Conservation (phyloP, 106 monocot genomes). For the Ottelia alismoides region DNA sequence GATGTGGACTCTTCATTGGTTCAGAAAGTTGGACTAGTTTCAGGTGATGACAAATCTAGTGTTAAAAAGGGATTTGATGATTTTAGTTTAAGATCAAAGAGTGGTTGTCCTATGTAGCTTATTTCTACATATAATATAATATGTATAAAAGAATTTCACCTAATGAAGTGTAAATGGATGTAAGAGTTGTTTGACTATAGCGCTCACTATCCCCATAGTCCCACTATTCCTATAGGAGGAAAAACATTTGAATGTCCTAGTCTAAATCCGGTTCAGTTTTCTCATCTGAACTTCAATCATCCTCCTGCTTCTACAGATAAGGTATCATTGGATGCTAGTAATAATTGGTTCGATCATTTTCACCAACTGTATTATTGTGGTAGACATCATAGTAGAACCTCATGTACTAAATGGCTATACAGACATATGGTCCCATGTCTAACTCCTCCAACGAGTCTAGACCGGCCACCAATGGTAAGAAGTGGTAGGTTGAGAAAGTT, state of each 20-base stretch:
- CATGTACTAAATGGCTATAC: constrained; percentile 26
- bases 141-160: neutral
- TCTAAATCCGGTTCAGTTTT: constrained; percentile 26
- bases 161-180: neutral
- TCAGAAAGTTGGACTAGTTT: neutral
- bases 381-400: constrained; percentile 30
- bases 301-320: constrained; percentile 54
- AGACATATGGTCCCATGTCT: constrained; percentile 35
- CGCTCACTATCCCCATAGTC: constrained; percentile 5
- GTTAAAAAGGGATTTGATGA: neutral
- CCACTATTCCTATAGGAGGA: constrained; percentile 12
- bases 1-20: neutral
- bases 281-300: constrained; percentile 27
- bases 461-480: constrained; percentile 83
- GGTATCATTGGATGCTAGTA: constrained; percentile 69
- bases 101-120: neutral
- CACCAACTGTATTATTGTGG: constrained; percentile 31
- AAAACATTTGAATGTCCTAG: constrained; percentile 58
- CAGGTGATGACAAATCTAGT: neutral
- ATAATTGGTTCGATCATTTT: constrained; percentile 34
- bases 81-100: neutral
- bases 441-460: constrained; percentile 57
- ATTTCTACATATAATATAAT: neutral
- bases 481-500: constrained; percentile 37
- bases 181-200: constrained; percentile 2